A percentile compares a stretch with the other conserved stretches of the same genome.
These are phyloP conservation scores for Chamaenerion angustifolium DNA, from an alignment of 345 rosid genomes.

Conservation along the genomic window DNA sequence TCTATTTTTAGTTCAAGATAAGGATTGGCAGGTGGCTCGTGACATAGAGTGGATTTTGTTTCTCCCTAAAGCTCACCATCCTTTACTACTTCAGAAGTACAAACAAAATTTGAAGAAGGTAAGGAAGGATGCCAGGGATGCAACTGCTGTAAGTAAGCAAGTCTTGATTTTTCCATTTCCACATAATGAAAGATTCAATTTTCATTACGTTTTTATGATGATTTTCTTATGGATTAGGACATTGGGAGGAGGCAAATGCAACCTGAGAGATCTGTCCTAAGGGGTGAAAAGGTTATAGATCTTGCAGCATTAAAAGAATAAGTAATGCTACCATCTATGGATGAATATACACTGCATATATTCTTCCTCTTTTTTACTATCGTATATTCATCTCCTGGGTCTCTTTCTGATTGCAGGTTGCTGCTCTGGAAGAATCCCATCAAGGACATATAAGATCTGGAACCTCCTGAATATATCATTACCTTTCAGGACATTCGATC, in stretches of 20 bases:
- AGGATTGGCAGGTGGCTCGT: conserved; percentile 17
- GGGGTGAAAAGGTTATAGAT: conserved; percentile 16
- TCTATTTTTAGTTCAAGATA: conserved; percentile 42
- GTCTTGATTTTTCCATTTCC: too few relatives aligned
- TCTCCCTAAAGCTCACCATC: too few relatives aligned
- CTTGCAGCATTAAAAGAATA: conserved; percentile 17
- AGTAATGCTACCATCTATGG: conserved; percentile 10
- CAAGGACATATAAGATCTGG: too few relatives aligned
- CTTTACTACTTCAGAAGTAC: too few relatives aligned
- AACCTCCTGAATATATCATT: too few relatives aligned
- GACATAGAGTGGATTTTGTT: conserved; percentile 47
- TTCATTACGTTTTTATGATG: background rate
- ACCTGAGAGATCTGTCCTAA: conserved; percentile 13
- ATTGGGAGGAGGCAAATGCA: conserved; percentile 26
- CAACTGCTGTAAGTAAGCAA: too few relatives aligned
- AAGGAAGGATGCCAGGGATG: too few relatives aligned
- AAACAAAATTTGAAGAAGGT: too few relatives aligned
- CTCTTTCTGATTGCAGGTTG: conserved; percentile 20
- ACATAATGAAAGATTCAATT: too few relatives aligned
- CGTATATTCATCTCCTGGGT: background rate
- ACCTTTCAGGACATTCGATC: conserved; percentile 56
- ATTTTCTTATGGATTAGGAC: conserved; percentile 16
- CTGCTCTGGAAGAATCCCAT: conserved; percentile 28
- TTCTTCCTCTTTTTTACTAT: background rate
- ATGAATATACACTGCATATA: background rate